Evolutionary conservation across 306 rosid genomes (phyloP).

Genomic region (Prunus davidiana): DNA sequence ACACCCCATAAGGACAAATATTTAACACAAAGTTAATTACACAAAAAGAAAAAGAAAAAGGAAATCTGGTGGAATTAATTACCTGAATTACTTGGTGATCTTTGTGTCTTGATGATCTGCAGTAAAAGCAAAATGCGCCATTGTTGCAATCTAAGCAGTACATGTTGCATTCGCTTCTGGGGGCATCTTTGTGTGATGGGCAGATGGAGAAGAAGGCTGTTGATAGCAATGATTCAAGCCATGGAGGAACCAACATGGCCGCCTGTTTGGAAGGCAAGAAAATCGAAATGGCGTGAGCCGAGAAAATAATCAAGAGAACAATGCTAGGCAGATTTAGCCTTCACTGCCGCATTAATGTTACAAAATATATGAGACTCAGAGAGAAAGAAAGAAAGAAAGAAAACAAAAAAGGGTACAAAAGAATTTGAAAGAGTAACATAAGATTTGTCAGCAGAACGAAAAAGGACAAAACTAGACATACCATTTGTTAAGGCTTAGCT

Average conservation of each 20-base stretch:
- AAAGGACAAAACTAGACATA: constrained; percentile 30
- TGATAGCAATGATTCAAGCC: constrained; percentile 54
- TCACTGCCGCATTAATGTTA: constrained; percentile 25
- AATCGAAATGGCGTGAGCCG: background rate
- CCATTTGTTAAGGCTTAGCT: background rate
- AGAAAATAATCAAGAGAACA: background rate
- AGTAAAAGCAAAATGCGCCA: constrained; percentile 50
- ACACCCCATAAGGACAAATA: background rate
- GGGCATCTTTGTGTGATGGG: constrained; percentile 31
- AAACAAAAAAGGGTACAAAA: background rate
- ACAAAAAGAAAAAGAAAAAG: background rate
- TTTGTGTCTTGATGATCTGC: constrained; percentile 53
- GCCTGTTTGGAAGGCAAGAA: constrained; percentile 24
- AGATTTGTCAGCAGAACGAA: constrained; percentile 26
- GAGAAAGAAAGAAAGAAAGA: background rate
- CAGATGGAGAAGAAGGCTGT: constrained; percentile 50
- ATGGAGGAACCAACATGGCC: constrained; percentile 42
- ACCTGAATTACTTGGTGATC: constrained; percentile 71
- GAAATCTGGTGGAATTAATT: background rate
- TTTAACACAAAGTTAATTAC: background rate
- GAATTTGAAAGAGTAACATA: constrained; percentile 33
- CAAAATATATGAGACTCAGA: constrained; percentile 14
- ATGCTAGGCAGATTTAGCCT: background rate
- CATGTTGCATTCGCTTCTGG: constrained; percentile 70
- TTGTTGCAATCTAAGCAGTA: constrained; percentile 54